Evolutionary conservation across 768 basidiomycete genomes (phyloP), one percentile per base, ranked within the genome.

Genomic region (Rhizopogon rudus): DNA sequence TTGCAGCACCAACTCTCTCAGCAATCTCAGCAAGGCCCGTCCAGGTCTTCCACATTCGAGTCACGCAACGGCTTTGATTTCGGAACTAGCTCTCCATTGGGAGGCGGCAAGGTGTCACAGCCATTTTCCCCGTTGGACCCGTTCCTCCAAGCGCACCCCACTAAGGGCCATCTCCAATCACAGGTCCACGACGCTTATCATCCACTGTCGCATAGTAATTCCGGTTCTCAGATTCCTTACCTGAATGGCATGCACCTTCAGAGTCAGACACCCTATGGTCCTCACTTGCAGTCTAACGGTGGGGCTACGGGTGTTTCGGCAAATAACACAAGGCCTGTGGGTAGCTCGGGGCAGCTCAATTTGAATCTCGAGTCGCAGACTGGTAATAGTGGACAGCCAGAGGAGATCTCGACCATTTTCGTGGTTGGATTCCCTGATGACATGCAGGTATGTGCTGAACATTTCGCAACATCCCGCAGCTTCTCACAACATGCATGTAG

Each of bases 341-440:
- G 63, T 25, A 59, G 67, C 53, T 63, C 65, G 28, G 59, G 61
- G 49, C 71, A 70, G 60, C 49, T 66, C 52, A 76, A 61, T 61
- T 40, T 43, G 5, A 20, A 40, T 17, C 35, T 48, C 4, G 69
- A 70, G 40, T 41, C 62, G 0, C 69, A 67, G 29, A 45, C 53
- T 37, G 68, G 64, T 10, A 57, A 51, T 44, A 63, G 62, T 44
- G 59, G 61, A 40, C 65, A 73, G 40, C 82, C 83, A 55, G 95
- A 97, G 69, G 93, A 96, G 64, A 97, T 97, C 45, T 94, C 90
- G 10, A 97, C 94, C 5, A 95, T 97, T 60, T 99, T 99, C 60
- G 95, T 99, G 3, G 96, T 98, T 28, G 97, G 97, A 0, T 99
- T 99, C 69, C 97, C 97, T 3, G 97, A 99, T 55, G 97, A 99